Percentiles rank a stretch among this genome's conserved stretches.
These are phyloP conservation scores for Sutorius eximius DNA, from an alignment of 1,284 basidiomycete species.

Conservation along the genomic window DNA sequence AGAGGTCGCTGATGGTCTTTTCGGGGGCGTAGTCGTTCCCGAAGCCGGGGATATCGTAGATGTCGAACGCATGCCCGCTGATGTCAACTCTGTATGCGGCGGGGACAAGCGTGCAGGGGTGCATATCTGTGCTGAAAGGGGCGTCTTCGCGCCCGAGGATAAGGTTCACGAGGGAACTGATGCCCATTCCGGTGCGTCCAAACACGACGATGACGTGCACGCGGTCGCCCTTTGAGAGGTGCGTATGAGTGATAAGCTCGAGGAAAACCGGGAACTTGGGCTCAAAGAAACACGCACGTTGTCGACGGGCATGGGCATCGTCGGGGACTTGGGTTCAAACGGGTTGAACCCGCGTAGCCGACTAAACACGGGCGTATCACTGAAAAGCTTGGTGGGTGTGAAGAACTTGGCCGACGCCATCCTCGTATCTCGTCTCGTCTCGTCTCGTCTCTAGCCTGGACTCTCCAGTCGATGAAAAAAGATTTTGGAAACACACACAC, in stretches of 20 bases:
- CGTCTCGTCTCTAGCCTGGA: too few species aligned
- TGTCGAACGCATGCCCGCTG: conserved; percentile 33
- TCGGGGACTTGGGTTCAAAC: conserved; percentile 23
- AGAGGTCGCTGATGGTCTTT: conserved; percentile 29
- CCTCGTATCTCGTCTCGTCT: background rate
- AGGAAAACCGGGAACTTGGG: background rate
- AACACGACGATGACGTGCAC: conserved; percentile 35
- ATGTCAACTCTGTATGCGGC: conserved; percentile 30
- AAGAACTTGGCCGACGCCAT: conserved; percentile 31
- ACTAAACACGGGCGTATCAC: conserved; percentile 23
- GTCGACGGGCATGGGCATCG: conserved; percentile 31
- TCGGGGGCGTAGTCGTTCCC: conserved; percentile 22
- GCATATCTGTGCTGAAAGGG: conserved; percentile 34
- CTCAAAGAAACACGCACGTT: conserved; percentile 20
- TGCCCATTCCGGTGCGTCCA: conserved; percentile 34
- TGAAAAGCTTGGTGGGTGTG: conserved; percentile 21
- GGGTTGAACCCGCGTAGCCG: conserved; percentile 29
- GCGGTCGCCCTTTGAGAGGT: conserved; percentile 25
- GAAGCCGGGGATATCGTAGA: conserved; percentile 33
- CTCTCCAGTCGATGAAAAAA: too few species aligned
- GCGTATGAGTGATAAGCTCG: background rate
- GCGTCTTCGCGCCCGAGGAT: conserved; percentile 35
- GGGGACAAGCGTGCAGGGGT: conserved; percentile 27
- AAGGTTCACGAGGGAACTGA: conserved; percentile 32
- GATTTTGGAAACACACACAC: conserved; percentile 8